Evolutionary conservation across 2,329 filamentous ascomycete genomes (phyloP), one percentile per base, ranked within the genome.

Genomic region (Didymella keratinophila): DNA sequence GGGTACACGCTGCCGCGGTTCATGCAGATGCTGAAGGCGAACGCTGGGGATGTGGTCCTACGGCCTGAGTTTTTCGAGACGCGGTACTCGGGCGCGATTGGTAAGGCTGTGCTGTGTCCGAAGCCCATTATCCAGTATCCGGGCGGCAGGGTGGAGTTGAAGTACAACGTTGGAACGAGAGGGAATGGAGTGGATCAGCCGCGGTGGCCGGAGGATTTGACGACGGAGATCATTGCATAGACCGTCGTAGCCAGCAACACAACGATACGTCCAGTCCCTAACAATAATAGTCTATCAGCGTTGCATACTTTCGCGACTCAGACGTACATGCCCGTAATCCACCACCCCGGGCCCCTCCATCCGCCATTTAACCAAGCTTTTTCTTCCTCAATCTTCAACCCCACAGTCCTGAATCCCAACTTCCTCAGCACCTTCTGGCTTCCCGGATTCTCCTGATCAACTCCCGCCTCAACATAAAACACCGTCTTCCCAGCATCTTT

Each of bases 131-230:
- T 80, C 7, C 69, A 74, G 41, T 84, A 66, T 46, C 67, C 69
- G 1, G 56, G 64, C 1, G 66, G 63, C 0, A 62, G 54, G 18
- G 71, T 73, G 9, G 37, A 79, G 47, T 68, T 81, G 44, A 71
- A 73, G 28, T 85, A 77, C 63, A 80, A 83, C 58, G 74, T 85
- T 18, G 81, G 82, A 2, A 83, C 82, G 3, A 75, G 83, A 63
- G 75, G 76, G 8, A 85, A 85, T 68, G 82, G 82, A 1, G 72
- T 80, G 3, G 83, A 85, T 67, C 60, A 76, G 63, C 69, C 82
- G 4, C 68, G 64, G 37, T 86, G 83, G 82, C 83, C 83, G 8
- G 66, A 76, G 11, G 74, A 83, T 70, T 62, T 81, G 63, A 74
- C 67, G 51, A 72, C 73, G 9, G 77, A 81, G 55, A 56, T 79